Evolutionary conservation across 2,329 filamentous ascomycete genomes (phyloP).

Genomic region (Byssothecium circinans): DNA sequence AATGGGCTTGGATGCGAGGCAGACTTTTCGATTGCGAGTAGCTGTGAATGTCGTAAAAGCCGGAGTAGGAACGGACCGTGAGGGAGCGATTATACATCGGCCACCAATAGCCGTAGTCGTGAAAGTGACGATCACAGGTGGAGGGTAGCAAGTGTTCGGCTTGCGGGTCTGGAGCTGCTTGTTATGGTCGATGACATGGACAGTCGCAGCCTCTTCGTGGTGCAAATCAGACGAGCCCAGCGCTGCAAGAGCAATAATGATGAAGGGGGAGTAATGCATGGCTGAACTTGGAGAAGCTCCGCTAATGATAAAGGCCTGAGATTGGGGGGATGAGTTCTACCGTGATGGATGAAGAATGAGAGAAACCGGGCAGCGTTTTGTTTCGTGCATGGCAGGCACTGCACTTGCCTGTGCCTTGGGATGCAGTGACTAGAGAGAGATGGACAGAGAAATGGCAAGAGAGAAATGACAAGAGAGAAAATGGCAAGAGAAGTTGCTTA

Average conservation of each 20-base stretch:
- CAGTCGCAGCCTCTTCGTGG: background rate
- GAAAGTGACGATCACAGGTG: background rate
- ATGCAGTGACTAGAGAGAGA: too few species aligned
- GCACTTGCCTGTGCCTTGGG: background rate
- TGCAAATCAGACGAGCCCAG: background rate
- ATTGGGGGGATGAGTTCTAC: background rate
- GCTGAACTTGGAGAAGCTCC: background rate
- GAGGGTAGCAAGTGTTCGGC: background rate
- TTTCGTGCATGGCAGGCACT: background rate
- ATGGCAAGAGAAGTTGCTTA: too few species aligned
- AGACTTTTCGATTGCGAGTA: too few species aligned
- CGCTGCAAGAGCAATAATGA: background rate
- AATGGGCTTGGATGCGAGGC: too few species aligned
- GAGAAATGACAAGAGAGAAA: too few species aligned
- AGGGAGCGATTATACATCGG: too few species aligned
- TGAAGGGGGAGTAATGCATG: conserved; percentile 6
- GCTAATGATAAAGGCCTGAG: background rate
- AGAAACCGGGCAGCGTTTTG: background rate
- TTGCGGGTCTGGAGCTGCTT: background rate
- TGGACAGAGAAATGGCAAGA: background rate
- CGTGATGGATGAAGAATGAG: background rate
- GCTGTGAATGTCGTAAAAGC: too few species aligned
- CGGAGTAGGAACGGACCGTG: too few species aligned
- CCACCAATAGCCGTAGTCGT: too few species aligned
- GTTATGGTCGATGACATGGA: background rate